These are phyloP conservation scores for Collybia nuda DNA, from an alignment of 768 basidiomycete species.

Conservation along the genomic window DNA sequence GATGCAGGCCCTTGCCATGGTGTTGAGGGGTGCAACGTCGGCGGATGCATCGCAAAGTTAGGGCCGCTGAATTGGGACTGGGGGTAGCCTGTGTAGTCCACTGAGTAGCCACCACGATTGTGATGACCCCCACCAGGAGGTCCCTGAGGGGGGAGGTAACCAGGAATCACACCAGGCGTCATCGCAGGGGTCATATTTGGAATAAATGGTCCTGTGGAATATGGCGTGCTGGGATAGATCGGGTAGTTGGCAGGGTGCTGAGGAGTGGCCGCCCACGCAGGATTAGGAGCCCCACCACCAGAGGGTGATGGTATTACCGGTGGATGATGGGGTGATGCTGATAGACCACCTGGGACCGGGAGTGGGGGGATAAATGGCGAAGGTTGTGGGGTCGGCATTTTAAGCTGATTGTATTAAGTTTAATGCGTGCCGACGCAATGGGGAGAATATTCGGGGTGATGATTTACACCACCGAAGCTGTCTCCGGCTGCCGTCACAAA, in stretches of 20 bases:
- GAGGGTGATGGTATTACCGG: constrained; percentile 29
- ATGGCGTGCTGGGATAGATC: constrained; percentile 36
- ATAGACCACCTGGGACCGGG: constrained; percentile 30
- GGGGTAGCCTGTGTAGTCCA: constrained; percentile 24
- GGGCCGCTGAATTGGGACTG: constrained; percentile 5
- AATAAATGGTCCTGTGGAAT: constrained; percentile 35
- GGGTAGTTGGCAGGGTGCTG: constrained; percentile 35
- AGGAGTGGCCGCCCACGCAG: constrained; percentile 31
- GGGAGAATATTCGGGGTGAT: neutral
- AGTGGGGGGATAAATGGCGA: constrained; percentile 37
- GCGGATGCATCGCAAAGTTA: neutral
- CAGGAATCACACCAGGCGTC: constrained; percentile 1
- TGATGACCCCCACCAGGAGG: constrained; percentile 1
- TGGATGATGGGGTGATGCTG: constrained; percentile 24
- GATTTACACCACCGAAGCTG: constrained; percentile 2
- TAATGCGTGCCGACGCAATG: neutral
- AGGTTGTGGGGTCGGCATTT: constrained; percentile 16
- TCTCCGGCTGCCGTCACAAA: neutral
- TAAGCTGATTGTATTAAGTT: constrained; percentile 3
- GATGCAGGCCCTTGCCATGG: neutral
- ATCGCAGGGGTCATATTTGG: constrained; percentile 17
- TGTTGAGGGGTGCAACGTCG: neutral
- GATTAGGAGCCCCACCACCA: constrained; percentile 17
- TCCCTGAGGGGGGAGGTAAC: constrained; percentile 10
- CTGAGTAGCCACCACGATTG: constrained; percentile 13